These are phyloP conservation scores for Cynanchum wilfordii DNA, from an alignment of 257 asterid genomes.

Conservation along the genomic window DNA sequence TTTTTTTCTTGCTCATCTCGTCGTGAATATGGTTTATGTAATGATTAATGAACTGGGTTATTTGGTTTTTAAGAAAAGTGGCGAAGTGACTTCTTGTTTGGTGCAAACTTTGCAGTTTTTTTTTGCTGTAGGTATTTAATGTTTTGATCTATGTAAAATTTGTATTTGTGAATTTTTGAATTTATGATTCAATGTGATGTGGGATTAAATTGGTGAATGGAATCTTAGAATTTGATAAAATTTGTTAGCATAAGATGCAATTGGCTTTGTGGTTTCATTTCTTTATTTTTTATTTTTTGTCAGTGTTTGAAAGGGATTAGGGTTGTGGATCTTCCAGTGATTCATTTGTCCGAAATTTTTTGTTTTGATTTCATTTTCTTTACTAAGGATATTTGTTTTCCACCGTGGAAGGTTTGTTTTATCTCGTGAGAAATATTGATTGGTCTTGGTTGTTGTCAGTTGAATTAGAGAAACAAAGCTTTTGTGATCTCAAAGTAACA, in stretches of 20 bases:
- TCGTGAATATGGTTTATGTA: not conserved
- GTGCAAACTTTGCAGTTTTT: not conserved
- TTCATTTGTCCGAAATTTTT: not conserved
- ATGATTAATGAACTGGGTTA: not conserved
- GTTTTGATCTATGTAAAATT: not conserved
- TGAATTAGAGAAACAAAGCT: conserved; percentile 80
- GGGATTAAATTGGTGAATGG: not conserved
- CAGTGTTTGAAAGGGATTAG: not conserved
- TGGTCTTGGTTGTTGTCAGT: conserved; percentile 30
- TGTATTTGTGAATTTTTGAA: not conserved
- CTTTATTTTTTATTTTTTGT: not conserved
- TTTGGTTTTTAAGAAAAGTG: not conserved
- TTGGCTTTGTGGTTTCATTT: not conserved
- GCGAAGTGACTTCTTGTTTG: not conserved
- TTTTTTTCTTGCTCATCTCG: not conserved
- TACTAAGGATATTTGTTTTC: not conserved
- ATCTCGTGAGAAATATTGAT: not conserved
- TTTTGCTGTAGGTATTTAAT: not conserved
- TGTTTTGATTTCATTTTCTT: not conserved
- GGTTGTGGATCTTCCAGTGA: not conserved
- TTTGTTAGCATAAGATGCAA: not conserved
- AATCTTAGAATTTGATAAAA: not conserved
- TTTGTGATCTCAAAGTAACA: conserved; percentile 71
- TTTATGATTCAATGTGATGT: not conserved
- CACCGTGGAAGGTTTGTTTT: not conserved